A percentile compares a stretch with the other conserved stretches of the same genome.
phyloP scores from a whole-genome alignment of 306 rosid species.

The Cicer judaicum region DNA sequence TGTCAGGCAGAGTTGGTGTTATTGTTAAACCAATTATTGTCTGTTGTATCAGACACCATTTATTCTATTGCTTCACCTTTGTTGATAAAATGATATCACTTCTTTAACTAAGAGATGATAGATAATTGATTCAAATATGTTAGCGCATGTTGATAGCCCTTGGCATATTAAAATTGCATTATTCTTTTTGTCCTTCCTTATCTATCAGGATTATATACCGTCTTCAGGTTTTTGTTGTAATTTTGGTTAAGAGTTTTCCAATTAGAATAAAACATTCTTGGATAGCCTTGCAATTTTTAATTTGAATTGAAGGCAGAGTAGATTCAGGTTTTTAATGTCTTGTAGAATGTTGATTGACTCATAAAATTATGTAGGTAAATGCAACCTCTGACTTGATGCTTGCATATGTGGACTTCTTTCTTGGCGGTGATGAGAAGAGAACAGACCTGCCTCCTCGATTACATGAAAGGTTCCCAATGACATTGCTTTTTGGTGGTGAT shows the following conservation, averaged over 20 bases:
- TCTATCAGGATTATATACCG: constrained; percentile 18
- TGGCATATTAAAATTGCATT: constrained; percentile 15
- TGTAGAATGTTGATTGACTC: constrained; percentile 35
- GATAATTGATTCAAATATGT: not conserved
- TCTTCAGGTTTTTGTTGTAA: constrained; percentile 15
- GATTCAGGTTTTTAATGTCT: constrained; percentile 2
- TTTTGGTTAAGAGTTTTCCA: constrained; percentile 18
- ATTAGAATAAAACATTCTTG: constrained; percentile 30
- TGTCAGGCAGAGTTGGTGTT: not conserved
- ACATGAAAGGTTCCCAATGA: constrained; percentile 78
- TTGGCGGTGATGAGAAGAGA: constrained; percentile 99
- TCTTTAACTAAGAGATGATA: constrained; percentile 14
- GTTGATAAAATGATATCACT: constrained; percentile 16
- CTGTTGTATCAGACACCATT: constrained; percentile 23
- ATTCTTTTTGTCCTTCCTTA: constrained; percentile 10
- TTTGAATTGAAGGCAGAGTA: constrained; percentile 25
- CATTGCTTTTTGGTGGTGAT: constrained; percentile 94
- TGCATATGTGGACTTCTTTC: constrained; percentile 91
- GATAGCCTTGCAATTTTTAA: constrained; percentile 24
- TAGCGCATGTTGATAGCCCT: constrained; percentile 25
- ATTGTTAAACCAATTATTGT: not conserved
- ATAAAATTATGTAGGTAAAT: constrained; percentile 68
- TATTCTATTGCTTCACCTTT: constrained; percentile 17
- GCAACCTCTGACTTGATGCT: constrained; percentile 98
- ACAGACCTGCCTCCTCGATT: constrained; percentile 90